phyloP scores from a whole-genome alignment of 2,329 filamentous ascomycete species.

The Penicillium polonicum region DNA sequence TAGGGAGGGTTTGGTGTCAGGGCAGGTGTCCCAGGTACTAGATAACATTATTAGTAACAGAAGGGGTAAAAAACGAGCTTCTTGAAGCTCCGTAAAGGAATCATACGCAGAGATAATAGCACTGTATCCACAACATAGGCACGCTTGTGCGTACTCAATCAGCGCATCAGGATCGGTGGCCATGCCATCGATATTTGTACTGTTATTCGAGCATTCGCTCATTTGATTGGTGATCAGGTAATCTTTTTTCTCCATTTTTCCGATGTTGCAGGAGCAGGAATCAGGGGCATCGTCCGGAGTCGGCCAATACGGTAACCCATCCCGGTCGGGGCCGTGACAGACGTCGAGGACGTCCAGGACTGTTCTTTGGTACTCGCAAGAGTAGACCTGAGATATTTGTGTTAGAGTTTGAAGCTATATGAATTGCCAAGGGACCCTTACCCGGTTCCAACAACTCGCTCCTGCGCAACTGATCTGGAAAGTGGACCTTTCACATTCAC shows the following conservation, averaged over 20 bases:
- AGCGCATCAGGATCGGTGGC: neutral
- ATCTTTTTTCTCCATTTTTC: slow-evolving; percentile 7
- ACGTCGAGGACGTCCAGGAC: slow-evolving; percentile 3
- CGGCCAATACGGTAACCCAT: slow-evolving; percentile 19
- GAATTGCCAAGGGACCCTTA: neutral
- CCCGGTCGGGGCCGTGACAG: slow-evolving; percentile 6
- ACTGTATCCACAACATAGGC: slow-evolving; percentile 18
- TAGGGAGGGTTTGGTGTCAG: slow-evolving; percentile 12
- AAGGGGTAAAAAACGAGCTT: accelerated
- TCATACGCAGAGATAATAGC: slow-evolving; percentile 16
- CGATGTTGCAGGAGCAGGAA: slow-evolving; percentile 24
- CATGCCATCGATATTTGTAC: slow-evolving; percentile 6
- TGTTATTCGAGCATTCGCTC: slow-evolving; percentile 8
- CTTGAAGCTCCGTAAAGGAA: neutral
- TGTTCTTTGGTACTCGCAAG: slow-evolving; percentile 14
- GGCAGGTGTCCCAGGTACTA: slow-evolving; percentile 18
- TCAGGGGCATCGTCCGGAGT: slow-evolving; percentile 15
- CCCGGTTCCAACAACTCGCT: slow-evolving; percentile 11
- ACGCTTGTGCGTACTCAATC: slow-evolving; percentile 9
- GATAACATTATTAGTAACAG: neutral
- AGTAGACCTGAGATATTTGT: neutral
- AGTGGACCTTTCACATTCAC: slow-evolving; percentile 10
- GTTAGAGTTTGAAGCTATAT: neutral
- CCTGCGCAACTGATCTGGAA: slow-evolving; percentile 15
- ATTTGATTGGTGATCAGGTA: slow-evolving; percentile 1